A percentile compares a stretch with the other conserved stretches of the same genome.
Evolutionary conservation across 2,329 filamentous ascomycete genomes (phyloP).

Genomic region (Phialemoniopsis sp.): DNA sequence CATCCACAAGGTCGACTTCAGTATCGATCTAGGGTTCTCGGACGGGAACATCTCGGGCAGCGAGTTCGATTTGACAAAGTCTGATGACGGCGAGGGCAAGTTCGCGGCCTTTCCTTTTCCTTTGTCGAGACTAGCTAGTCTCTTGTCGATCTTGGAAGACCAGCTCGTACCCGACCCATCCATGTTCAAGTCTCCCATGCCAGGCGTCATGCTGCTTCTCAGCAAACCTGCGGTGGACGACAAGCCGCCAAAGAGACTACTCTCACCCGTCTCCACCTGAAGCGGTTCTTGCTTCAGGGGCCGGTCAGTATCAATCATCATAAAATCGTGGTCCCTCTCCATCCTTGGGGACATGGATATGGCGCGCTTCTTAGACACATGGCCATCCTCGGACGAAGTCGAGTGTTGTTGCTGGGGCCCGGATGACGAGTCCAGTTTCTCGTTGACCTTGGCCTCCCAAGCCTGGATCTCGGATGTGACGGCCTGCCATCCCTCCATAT

Average conservation of each 20-base stretch:
- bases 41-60: slow-evolving; percentile 19
- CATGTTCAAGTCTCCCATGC: slow-evolving; percentile 25
- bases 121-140: slow-evolving; percentile 13
- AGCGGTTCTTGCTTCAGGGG: slow-evolving; percentile 15
- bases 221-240: slow-evolving; percentile 2
- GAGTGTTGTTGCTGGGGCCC: slow-evolving; percentile 36
- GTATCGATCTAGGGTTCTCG: slow-evolving; percentile 23
- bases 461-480: slow-evolving; percentile 59
- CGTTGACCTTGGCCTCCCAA: slow-evolving; percentile 60
- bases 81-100: slow-evolving; percentile 5
- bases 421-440: slow-evolving; percentile 28
- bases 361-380: slow-evolving; percentile 50
- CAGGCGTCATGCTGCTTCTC: slow-evolving; percentile 13
- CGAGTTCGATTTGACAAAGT: slow-evolving; percentile 6
- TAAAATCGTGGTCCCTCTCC: slow-evolving; percentile 41
- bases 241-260: slow-evolving; percentile 23
- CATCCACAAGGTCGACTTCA: slow-evolving; percentile 43
- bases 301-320: slow-evolving; percentile 29
- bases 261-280: slow-evolving; percentile 14
- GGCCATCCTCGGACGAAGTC: slow-evolving; percentile 37
- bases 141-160: slow-evolving; percentile 10
- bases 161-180: slow-evolving; percentile 24
- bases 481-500: slow-evolving; percentile 80
- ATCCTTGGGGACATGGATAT: slow-evolving; percentile 29
- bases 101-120: slow-evolving; percentile 28